Conservation (phyloP, 208 protist genomes). For the Acanthamoeba castellanii region DNA sequence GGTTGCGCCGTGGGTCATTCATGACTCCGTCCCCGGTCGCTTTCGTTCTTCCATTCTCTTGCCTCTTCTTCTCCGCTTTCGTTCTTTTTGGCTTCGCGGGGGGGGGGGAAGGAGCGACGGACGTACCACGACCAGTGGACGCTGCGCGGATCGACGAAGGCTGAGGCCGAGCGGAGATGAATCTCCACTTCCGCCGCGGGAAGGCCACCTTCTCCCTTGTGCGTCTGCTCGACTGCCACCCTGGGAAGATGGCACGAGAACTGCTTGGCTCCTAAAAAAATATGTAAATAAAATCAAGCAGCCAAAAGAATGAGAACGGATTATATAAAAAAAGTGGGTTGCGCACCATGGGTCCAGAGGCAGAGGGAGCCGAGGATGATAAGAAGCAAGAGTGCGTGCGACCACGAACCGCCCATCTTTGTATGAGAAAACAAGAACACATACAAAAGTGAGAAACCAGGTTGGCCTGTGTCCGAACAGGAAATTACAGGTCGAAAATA, state of each 20-base stretch:
- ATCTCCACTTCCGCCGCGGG: neutral
- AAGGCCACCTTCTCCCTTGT: neutral
- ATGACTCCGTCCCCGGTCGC: neutral
- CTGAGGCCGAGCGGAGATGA: neutral
- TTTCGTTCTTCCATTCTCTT: neutral
- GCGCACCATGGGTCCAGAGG: neutral
- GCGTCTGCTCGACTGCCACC: neutral
- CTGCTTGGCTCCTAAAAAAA: neutral
- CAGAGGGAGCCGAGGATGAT: neutral
- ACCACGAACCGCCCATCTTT: too few relatives aligned
- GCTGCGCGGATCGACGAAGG: slow-evolving; percentile 5
- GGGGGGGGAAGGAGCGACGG: neutral
- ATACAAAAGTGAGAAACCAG: too few relatives aligned
- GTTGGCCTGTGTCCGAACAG: too few relatives aligned
- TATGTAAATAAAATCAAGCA: neutral
- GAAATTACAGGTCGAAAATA: too few relatives aligned
- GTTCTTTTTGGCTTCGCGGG: neutral
- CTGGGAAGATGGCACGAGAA: neutral
- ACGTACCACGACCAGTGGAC: slow-evolving; percentile 34
- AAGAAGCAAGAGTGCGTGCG: neutral
- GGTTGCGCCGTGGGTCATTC: neutral
- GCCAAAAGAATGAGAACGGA: neutral
- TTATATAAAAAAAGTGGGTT: neutral
- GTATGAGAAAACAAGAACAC: neutral
- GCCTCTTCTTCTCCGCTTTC: too few relatives aligned